Base-by-base conservation (phyloP, 805 yeast species). In the Candida boleticola region DNA sequence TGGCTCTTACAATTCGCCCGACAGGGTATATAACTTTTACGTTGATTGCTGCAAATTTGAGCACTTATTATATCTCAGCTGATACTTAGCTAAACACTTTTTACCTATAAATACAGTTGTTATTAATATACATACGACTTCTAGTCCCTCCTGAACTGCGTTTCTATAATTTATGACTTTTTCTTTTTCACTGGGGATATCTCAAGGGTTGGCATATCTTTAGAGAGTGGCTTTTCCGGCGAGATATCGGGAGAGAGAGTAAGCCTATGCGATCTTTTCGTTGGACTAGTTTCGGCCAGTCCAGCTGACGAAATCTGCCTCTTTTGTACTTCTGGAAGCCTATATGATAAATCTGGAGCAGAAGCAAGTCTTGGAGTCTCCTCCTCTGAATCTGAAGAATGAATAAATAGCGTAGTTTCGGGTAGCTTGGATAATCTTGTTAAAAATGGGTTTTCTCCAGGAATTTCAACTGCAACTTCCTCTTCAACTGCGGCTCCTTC, bases 271-370 rank as follows among this genome's bases (percentile, higher is more conserved):
- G 10, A 14, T 22, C 27, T 38, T 16, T 38, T 38, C 6, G 41
- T 29, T 19, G 41, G 41, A 38, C 41, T 38, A 3, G 29, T 14
- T 22, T 38, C 41, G 5, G 36, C 36, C 41, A 38, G 41, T 22
- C 41, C 41, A 18, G 41, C 36, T 38, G 41, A 30, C 11, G 27
- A 25, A 35, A 38, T 19, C 11, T 20, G 29, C 20, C 41, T 29
- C 30, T 38, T 38, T 25, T 7, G n/a, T 4, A 25, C 14, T 9
- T 29, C 16, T 9, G 32, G 30, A 7, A 27, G 5, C 5, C 32
- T 17, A 18, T 36, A 36, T 6, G 22, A 6, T 6, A 36, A 36
- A 25, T 16, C 31, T 16, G 39, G 39, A 36, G 32, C 39, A 16
- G 37, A 7, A 14, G 19, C 10, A 3, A 25, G 32, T 19, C 26